Evolutionary conservation across 805 yeast species (phyloP).

Genomic region (Zygoascus flipseniorum): DNA sequence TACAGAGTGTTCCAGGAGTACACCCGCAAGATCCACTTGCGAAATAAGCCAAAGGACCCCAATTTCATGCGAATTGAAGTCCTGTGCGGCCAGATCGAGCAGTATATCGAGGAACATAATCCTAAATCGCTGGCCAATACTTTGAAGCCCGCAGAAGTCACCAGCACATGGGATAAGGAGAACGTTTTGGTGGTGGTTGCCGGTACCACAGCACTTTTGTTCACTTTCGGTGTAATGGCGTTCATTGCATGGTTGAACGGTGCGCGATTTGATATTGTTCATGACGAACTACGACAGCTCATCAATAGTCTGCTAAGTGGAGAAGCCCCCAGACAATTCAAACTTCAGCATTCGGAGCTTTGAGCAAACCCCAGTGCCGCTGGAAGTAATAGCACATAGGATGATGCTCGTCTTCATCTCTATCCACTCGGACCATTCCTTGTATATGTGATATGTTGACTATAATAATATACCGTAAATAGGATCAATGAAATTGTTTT

Average conservation of each 20-base stretch:
- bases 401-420: background rate
- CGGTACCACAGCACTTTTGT: conserved; percentile 15
- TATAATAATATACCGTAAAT: background rate
- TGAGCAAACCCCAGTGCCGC: background rate
- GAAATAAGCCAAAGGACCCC: conserved; percentile 74
- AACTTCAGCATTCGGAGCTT: background rate
- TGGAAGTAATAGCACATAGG: background rate
- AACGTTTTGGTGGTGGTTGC: conserved; percentile 12
- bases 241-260: conserved; percentile 22
- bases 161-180: conserved; percentile 5
- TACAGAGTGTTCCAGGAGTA: conserved; percentile 69
- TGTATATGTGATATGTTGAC: background rate
- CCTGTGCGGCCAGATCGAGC: conserved; percentile 81
- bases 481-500: background rate
- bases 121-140: conserved; percentile 9
- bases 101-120: conserved; percentile 53
- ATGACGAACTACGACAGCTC: background rate
- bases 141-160: conserved; percentile 7
- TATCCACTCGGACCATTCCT: background rate
- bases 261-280: conserved; percentile 23
- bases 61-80: conserved; percentile 77
- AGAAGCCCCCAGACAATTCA: background rate
- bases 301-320: background rate
- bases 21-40: conserved; percentile 66
- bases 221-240: conserved; percentile 19